Evolutionary conservation across 257 asterid genomes (phyloP), one percentile per base, ranked within the genome.

Genomic region (Eustoma russellianum): DNA sequence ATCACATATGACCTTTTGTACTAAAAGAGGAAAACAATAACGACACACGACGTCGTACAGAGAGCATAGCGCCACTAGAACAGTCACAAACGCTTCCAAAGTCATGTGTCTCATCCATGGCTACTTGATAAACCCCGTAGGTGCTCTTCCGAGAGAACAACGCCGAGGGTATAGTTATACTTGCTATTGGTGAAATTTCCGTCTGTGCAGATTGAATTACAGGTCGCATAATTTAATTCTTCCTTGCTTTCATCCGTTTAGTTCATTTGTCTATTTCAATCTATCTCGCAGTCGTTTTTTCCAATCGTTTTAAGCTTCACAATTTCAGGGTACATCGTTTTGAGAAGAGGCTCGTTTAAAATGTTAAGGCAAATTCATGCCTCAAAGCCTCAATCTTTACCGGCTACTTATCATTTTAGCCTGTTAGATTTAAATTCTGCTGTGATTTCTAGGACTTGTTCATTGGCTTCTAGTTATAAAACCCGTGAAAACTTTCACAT

Each of bases 351-450:
- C 74, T 49, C 3, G 7, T 46, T 70, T 5, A 61, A 55, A 53
- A 77, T 85, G 76, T 62, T 71, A 12, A 62, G 46, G 55, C 75
- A 76, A 53, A 65, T 77, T 50, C 73, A 61, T 47, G 60, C 57
- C 53, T 60, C 68, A 33, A 76, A 74, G 58, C 70, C 77, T 66
- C 69, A 60, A 46, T 68, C 76, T 51, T 60, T 61, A 49, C 44
- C 74, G 16, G 41, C 53, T 38, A 79, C 70, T 49, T 65, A 61
- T 69, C 63, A 58, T 47, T 71, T 75, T 13, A 50, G 53, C 19
- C 9, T 61, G 14, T 19, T 50, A 2, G 54, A 44, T 0, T 47
- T 51, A 41, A 34, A 60, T 9, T 33, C 64, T 19, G 46, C 46
- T 17, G 10, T 65, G 48, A 57, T 50, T 30, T 50, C 66, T 13